Percentiles rank a stretch among this genome's conserved stretches.
phyloP scores from a whole-genome alignment of 257 asterid species.

The Solanum dulcamara region DNA sequence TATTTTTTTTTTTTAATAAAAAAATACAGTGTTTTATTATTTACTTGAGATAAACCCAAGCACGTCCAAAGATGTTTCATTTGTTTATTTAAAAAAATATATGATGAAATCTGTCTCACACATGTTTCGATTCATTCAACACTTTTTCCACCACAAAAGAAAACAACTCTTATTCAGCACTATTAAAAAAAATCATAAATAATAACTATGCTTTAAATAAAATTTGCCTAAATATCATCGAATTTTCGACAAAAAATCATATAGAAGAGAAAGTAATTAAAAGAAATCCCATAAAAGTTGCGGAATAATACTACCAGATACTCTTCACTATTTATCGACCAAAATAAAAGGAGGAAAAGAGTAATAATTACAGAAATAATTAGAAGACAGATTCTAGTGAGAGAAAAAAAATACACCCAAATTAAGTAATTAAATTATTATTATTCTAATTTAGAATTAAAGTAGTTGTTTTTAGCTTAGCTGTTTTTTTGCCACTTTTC shows the following conservation, averaged over 20 bases:
- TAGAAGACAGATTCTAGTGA: not conserved
- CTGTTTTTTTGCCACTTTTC: slow-evolving; percentile 9
- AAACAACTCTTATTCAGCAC: not conserved
- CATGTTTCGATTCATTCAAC: not conserved
- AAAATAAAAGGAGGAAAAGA: not conserved
- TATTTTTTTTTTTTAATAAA: not conserved
- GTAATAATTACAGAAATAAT: not conserved
- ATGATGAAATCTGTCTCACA: not conserved
- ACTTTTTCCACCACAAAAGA: not conserved
- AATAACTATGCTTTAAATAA: not conserved
- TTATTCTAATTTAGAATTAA: not conserved
- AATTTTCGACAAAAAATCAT: not conserved
- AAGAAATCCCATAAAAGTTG: not conserved
- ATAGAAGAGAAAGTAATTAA: not conserved
- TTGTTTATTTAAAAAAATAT: not conserved
- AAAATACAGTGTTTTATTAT: not conserved
- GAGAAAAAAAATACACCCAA: not conserved
- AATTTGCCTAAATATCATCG: not conserved
- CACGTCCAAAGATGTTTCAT: not conserved
- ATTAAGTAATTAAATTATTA: not conserved
- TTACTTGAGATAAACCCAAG: not conserved
- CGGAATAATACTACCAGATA: not conserved
- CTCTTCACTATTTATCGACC: not conserved
- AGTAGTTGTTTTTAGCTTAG: slow-evolving; percentile 5
- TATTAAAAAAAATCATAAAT: not conserved